Percentiles rank a stretch among this genome's conserved stretches.
These are phyloP conservation scores for Agroathelia rolfsii DNA, from an alignment of 1,284 basidiomycete genomes.

Conservation along the genomic window DNA sequence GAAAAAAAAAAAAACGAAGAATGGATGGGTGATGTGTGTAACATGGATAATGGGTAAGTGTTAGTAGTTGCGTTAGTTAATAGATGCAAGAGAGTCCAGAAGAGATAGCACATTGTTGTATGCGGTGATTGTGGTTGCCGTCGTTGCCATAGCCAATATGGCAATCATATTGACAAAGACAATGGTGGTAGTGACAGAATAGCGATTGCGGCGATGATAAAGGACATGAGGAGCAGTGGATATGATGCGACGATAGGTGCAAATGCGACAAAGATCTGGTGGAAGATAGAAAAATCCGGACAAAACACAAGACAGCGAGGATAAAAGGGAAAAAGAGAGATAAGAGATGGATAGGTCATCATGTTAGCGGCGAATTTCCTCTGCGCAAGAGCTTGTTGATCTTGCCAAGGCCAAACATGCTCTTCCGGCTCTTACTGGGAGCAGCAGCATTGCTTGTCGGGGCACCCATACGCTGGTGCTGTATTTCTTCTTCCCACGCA, in stretches of 20 bases:
- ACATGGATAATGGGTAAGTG: no score
- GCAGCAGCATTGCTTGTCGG: constrained; percentile 46
- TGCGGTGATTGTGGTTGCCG: no score
- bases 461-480: constrained; percentile 50
- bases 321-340: constrained; percentile 5
- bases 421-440: constrained; percentile 33
- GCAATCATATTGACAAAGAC: no score
- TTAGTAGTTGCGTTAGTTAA: no score
- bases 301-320: constrained; percentile 11
- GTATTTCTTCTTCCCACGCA: constrained; percentile 64
- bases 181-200: no score
- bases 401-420: constrained; percentile 15
- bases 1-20: no score
- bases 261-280: neutral
- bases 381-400: constrained; percentile 16
- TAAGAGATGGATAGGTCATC: neutral
- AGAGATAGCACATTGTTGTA: no score
- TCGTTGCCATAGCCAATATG: no score
- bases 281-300: constrained; percentile 5
- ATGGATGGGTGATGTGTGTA: no score
- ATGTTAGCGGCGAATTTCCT: neutral
- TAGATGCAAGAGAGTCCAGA: no score
- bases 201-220: no score
- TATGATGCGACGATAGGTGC: constrained; percentile 1
- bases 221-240: neutral